Evolutionary conservation across 2,329 filamentous ascomycete genomes (phyloP), one percentile per base, ranked within the genome.

Genomic region (Fusarium haematococcum): DNA sequence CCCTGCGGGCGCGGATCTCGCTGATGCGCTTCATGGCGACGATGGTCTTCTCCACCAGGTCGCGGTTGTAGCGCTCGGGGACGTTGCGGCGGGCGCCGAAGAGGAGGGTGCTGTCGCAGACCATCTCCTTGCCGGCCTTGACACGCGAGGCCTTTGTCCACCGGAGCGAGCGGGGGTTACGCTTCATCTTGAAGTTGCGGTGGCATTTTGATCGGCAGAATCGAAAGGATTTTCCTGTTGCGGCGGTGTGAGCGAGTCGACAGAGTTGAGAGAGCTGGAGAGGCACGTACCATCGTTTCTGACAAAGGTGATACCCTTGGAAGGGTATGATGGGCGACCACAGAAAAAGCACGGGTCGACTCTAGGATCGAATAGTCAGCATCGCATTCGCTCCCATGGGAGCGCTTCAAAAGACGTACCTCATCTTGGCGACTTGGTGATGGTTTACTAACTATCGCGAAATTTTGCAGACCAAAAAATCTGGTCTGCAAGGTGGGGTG

Each of bases 61-160:
- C 94, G 84, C 97, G 93, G 90, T 98, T 94, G 91, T 99, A 99
- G 82, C 96, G 94, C 71, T 97, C 91, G 76, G 97, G 97, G 35
- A 97, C 91, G 88, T 99, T 98, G 87, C 97, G 94, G 81, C 95
- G 93, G 77, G 95, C 94, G 73, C 94, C 93, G 86, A 98, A 98
- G 81, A 95, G 93, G 70, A 99, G 92, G 35, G 96, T 98, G 80
- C 91, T 93, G 88, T 99, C 97, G 84, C 98, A 95, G 67, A 94
- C 94, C 94, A 97, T 91, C 82, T 91, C 89, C 87, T 95, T 97
- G 86, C 94, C 94, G 67, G 93, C 92, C 20, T 82, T 83, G 82
- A 92, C 93, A 81, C 95, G 93, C 89, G 95, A 96, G 62, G 94
- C 92, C 88, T 98, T 98, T 73, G 96, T 98, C 97, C 96, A 98